phyloP scores from a whole-genome alignment of 106 monocot species.

The Posidonia australis region DNA sequence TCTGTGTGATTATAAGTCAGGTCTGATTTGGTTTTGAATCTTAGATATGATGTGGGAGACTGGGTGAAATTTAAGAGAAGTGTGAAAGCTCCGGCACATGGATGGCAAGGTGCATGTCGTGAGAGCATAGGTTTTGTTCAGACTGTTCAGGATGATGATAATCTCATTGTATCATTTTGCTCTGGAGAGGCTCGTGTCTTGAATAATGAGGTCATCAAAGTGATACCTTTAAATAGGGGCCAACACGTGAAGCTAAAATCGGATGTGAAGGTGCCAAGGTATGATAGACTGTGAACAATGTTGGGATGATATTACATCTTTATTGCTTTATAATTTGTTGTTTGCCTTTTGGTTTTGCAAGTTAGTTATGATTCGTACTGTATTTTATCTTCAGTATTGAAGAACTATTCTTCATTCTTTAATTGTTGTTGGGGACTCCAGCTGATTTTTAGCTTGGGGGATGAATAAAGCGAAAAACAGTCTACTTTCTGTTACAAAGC shows the following conservation, averaged over 20 bases:
- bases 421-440: not conserved
- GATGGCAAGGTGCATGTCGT: constrained; percentile 83
- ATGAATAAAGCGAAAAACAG: no score
- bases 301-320: no score
- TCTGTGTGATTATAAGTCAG: not conserved
- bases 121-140: constrained; percentile 93
- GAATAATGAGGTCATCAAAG: constrained; percentile 64
- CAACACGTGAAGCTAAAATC: constrained; percentile 88
- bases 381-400: not conserved
- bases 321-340: no score
- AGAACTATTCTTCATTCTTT: no score
- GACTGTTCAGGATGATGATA: constrained; percentile 33
- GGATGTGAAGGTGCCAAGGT: constrained; percentile 82
- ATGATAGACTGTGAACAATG: no score
- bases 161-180: constrained; percentile 77
- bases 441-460: no score
- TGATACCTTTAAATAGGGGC: constrained; percentile 89
- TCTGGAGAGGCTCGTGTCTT: constrained; percentile 72
- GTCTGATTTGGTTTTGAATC: not conserved
- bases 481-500: no score
- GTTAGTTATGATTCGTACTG: not conserved
- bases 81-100: constrained; percentile 48
- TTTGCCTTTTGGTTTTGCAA: no score
- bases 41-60: constrained; percentile 82
- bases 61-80: constrained; percentile 88